Conservation (phyloP, 805 yeast genomes). For the Hanseniaspora meyeri region DNA sequence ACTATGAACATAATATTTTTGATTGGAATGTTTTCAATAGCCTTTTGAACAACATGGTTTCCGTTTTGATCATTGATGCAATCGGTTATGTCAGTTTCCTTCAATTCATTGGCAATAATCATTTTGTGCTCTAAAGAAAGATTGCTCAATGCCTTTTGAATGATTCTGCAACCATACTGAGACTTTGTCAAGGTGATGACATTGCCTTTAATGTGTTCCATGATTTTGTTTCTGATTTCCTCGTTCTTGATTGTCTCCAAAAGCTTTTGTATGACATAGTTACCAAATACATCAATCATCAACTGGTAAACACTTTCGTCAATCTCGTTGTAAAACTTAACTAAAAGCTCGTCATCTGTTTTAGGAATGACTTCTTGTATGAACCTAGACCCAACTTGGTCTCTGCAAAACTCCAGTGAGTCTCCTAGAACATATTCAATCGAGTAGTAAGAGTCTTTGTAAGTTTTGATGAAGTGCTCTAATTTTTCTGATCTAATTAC, state of each 20-base stretch:
- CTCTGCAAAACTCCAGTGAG: constrained; percentile 82
- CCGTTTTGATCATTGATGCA: constrained; percentile 94
- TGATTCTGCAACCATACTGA: constrained; percentile 97
- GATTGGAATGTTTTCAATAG: constrained; percentile 76
- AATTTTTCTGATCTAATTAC: constrained; percentile 65
- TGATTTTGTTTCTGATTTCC: constrained; percentile 55
- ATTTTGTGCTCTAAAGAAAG: constrained; percentile 53
- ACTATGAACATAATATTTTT: constrained; percentile 57
- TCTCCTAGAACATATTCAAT: constrained; percentile 72
- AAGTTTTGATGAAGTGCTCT: constrained; percentile 69
- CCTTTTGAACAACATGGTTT: constrained; percentile 92
- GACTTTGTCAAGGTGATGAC: constrained; percentile 70
- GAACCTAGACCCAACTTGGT: constrained; percentile 94
- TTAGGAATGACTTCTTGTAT: constrained; percentile 75
- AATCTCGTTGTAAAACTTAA: constrained; percentile 72
- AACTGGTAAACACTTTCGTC: constrained; percentile 60
- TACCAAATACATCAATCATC: constrained; percentile 95
- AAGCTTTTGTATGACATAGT: constrained; percentile 88
- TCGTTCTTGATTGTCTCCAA: constrained; percentile 67
- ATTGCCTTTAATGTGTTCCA: constrained; percentile 37
- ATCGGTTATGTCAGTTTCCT: constrained; percentile 40
- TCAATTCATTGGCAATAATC: constrained; percentile 56
- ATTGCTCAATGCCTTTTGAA: constrained; percentile 81
- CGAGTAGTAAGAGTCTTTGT: constrained; percentile 42
- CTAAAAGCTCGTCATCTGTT: constrained; percentile 59